Evolutionary conservation across 2,329 filamentous ascomycete species (phyloP), one percentile per base, ranked within the genome.

Genomic region (Talaromyces albobiverticillius): DNA sequence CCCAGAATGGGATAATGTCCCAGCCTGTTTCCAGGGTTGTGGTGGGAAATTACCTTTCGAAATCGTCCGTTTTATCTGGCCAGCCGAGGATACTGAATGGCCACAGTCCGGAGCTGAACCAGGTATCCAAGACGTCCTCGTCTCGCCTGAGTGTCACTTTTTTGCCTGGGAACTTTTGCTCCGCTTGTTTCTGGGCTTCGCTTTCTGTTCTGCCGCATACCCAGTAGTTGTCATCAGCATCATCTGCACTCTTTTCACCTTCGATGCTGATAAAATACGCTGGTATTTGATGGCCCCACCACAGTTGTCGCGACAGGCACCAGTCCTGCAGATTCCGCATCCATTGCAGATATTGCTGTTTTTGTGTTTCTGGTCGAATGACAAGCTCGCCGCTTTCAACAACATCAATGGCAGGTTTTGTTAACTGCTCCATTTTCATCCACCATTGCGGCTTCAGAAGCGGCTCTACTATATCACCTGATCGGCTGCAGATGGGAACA

Each of bases 401-500:
- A 53, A 83, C 91, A 64, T 90, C 81, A 56, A 96, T 82, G 51
- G 91, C 92, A 43, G 85, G 86, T 64, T 86, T 83, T 4, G 89
- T 88, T 63, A 97, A 78, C 49, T 86, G 85, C 66, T 88, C 84
- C 90, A 96, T 96, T 67, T 82, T 86, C 82, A 97, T 92, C 91
- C 92, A 97, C 93, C 94, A 97, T 71, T 97, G 93, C 6, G 92
- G 92, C 79, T 96, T 96, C 78, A 97, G 82, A 41, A 95, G 77
- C 4, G 93, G 93, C 75, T 97, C 93, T 61, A 97, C 95, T 53
- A 95, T 80, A 68, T 97, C 93, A 75, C 93, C 95, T 42, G 89
- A 92, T 75, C 92, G 93, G 34, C 82, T 79, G 70, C 90, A 96
- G 14, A 93, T 76, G 4, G 91, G 92, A 7, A 96, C 88, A 70